phyloP scores from a whole-genome alignment of 139 green algal species.

The Closterium sp. region DNA sequence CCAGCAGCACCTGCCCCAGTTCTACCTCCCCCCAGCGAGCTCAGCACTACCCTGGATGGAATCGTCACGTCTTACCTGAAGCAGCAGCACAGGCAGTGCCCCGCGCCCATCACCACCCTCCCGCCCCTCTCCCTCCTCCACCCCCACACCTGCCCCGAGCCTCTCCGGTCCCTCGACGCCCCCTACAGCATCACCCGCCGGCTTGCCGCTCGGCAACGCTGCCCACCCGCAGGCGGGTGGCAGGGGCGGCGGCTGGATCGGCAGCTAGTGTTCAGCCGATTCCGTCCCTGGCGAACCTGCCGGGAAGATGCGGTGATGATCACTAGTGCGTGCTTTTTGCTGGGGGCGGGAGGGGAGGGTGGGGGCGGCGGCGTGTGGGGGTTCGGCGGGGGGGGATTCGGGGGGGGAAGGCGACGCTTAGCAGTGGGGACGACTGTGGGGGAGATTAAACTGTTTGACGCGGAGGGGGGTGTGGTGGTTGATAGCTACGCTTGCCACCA shows the following conservation, averaged over 20 bases:
- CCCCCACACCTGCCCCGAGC: constrained; percentile 52
- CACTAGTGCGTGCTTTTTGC: constrained; percentile 58
- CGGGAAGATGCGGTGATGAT: constrained; percentile 58
- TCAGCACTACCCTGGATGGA: constrained; percentile 52
- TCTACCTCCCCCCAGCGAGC: neutral
- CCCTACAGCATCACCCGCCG: constrained; percentile 55
- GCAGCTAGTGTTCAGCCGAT: constrained; percentile 66
- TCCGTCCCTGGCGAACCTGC: constrained; percentile 62
- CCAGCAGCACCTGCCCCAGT: neutral
- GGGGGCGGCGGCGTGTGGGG: neutral
- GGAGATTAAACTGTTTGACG: constrained; percentile 50
- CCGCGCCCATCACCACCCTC: constrained; percentile 64
- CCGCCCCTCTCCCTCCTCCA: constrained; percentile 63
- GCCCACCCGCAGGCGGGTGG: constrained; percentile 52
- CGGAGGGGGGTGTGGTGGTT: constrained; percentile 50
- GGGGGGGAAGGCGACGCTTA: constrained; percentile 19
- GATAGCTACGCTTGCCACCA: constrained; percentile 53
- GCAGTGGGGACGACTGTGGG: constrained; percentile 58
- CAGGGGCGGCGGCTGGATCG: constrained; percentile 56
- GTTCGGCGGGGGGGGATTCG: neutral
- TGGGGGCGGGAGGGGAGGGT: constrained; percentile 35
- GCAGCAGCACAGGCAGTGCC: constrained; percentile 69
- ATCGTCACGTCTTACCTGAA: constrained; percentile 71
- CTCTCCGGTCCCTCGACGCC: constrained; percentile 58
- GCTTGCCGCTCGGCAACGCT: constrained; percentile 45